Base-by-base conservation (phyloP, 805 yeast genomes). In the Saturnispora silvae region DNA sequence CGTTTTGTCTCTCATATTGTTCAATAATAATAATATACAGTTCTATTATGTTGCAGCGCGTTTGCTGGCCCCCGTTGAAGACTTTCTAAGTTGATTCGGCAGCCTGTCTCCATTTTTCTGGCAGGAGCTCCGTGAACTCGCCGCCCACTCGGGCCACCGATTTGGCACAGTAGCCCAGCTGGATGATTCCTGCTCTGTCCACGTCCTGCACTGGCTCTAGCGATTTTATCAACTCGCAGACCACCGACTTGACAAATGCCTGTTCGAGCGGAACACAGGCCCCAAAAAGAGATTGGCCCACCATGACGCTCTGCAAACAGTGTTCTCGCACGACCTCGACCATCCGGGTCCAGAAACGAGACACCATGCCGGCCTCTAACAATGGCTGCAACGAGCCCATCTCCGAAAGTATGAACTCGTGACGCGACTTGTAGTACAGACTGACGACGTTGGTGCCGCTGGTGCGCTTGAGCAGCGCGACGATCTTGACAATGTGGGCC, bases 321-420 rank as follows among this genome's bases (percentile, higher is more conserved):
- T 74, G 81, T 53, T 87, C 96, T 53, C 98, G 68, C 40, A 84
- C 74, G 4, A 83, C 74, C 54, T 92, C 97, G 27, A 89, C 69
- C 46, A 74, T 79, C 45, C 94, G 65, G 48, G 85, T 86, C 40
- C 87, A 60, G 50, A 75, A 82, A 34, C 77, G 72, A 40, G 75
- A 74, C 28, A 63, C 58, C 3, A 72, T 59, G 34, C 68, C 70
- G 37, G 68, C 64, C 33, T 68, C 64, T 37, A 67, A 63, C 35
- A 81, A 61, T 1, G 85, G 86, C 16, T 50, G 51, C 40, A 79
- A 63, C 13, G 75, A 65, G 3, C 69, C 64, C 33, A 81, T 56
- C 51, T 83, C 92, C 31, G 63, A 63, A 33, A 67, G 57, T 33
- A 87, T 75, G 56, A 79, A 83, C 40, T 72, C 74, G 56, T 64